A percentile compares a stretch with the other conserved stretches of the same genome.
These are phyloP conservation scores for Lanmaoa rubissima DNA, from an alignment of 768 basidiomycete genomes.

Conservation along the genomic window DNA sequence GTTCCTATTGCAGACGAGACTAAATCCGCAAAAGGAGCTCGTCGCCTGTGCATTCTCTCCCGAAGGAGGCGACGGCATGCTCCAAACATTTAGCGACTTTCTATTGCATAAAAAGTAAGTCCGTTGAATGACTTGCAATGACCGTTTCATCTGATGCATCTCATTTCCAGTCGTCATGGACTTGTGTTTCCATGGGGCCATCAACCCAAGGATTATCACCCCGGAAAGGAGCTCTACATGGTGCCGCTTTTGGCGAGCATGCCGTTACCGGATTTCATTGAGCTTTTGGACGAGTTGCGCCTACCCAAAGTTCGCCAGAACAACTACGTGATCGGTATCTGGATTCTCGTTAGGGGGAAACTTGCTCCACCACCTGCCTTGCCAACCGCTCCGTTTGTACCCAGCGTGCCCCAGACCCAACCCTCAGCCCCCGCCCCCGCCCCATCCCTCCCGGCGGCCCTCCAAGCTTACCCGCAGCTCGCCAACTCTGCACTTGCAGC, in stretches of 20 bases:
- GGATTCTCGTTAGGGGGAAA: slow-evolving; percentile 83
- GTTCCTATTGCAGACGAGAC: slow-evolving; percentile 74
- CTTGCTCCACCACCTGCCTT: slow-evolving; percentile 46
- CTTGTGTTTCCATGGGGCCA: slow-evolving; percentile 85
- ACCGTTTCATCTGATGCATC: slow-evolving; percentile 3
- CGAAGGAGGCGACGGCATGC: slow-evolving; percentile 42
- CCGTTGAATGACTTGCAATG: slow-evolving; percentile 8
- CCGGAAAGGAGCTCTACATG: slow-evolving; percentile 85
- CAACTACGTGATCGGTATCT: slow-evolving; percentile 77
- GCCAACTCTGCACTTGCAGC: slow-evolving; percentile 58
- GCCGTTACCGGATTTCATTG: slow-evolving; percentile 80
- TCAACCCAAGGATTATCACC: slow-evolving; percentile 66
- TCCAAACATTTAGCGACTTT: slow-evolving; percentile 62
- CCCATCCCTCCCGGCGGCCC: slow-evolving; percentile 23
- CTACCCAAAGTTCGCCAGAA: slow-evolving; percentile 61
- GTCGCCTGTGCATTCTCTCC: slow-evolving; percentile 75
- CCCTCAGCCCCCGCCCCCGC: slow-evolving; percentile 13
- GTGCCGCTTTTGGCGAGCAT: slow-evolving; percentile 68
- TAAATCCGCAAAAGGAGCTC: slow-evolving; percentile 77
- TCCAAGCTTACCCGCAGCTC: slow-evolving; percentile 35
- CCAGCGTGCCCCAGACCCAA: slow-evolving; percentile 14
- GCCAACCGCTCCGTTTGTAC: slow-evolving; percentile 10
- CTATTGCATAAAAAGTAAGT: slow-evolving; percentile 71
- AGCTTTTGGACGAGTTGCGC: slow-evolving; percentile 72
- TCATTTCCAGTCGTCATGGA: slow-evolving; percentile 67